Evolutionary conservation across 2,329 filamentous ascomycete genomes (phyloP).

Genomic region (Fusarium cyanostomum): DNA sequence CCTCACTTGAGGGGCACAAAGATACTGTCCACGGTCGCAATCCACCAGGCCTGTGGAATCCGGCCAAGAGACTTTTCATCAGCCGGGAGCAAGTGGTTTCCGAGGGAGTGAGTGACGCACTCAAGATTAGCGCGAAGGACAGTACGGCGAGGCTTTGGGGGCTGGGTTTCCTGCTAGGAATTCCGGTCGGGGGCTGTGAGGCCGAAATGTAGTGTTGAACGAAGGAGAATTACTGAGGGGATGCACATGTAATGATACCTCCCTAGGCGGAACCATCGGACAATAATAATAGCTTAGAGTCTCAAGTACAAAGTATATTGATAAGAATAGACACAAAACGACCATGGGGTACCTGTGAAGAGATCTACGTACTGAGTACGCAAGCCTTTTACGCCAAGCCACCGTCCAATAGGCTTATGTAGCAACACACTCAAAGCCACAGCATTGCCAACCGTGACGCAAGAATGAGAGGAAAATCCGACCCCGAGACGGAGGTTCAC

Average conservation of each 20-base stretch:
- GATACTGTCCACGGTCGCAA: background rate
- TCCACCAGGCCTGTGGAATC: constrained; percentile 5
- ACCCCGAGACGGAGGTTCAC: constrained; percentile 1
- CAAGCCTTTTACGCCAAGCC: constrained; percentile 20
- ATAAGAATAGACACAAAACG: background rate
- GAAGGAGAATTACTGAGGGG: too few species aligned
- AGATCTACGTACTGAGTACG: constrained; percentile 20
- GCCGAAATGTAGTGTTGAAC: background rate
- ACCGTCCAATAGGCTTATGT: constrained; percentile 20
- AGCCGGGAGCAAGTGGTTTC: constrained; percentile 16
- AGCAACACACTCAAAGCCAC: constrained; percentile 3
- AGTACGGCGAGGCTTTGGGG: constrained; percentile 37
- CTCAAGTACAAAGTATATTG: too few species aligned
- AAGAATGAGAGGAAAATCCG: constrained; percentile 19
- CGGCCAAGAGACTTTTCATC: constrained; percentile 14
- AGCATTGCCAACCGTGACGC: constrained; percentile 15
- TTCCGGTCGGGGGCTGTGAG: constrained; percentile 26
- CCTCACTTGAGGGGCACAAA: background rate
- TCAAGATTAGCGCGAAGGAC: constrained; percentile 40
- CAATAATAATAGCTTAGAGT: background rate
- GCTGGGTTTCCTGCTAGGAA: constrained; percentile 33
- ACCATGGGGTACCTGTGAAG: background rate
- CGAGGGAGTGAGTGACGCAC: constrained; percentile 15
- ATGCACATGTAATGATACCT: too few species aligned
- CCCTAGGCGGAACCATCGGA: too few species aligned